Evolutionary conservation across 495 filamentous ascomycete species (phyloP).

Genomic region (Xylaria castorea): DNA sequence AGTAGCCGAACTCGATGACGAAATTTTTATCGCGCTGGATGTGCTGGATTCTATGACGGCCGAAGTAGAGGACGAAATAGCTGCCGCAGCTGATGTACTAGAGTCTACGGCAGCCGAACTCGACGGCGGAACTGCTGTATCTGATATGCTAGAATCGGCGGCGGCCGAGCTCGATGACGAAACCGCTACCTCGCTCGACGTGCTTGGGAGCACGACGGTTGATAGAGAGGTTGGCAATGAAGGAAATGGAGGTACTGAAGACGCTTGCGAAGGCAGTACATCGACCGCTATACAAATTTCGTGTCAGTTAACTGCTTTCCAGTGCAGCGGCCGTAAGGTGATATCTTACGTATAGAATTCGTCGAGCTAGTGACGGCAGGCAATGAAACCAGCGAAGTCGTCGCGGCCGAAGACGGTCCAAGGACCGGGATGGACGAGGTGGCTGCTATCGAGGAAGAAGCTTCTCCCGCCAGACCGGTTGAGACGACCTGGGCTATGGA

Average conservation of each 20-base stretch:
- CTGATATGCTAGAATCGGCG: neutral
- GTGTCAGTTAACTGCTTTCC: neutral
- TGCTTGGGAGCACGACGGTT: conserved; percentile 19
- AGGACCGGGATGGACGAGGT: conserved; percentile 11
- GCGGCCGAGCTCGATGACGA: neutral
- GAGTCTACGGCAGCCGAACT: neutral
- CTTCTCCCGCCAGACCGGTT: conserved; percentile 19
- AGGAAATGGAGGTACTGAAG: neutral
- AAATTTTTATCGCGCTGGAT: neutral
- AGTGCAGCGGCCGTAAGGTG: neutral
- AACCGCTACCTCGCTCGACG: conserved; percentile 2
- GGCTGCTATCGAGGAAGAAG: conserved; percentile 8
- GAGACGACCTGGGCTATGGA: conserved; percentile 33
- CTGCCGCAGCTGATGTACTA: neutral
- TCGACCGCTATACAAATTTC: neutral
- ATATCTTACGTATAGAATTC: conserved; percentile 4
- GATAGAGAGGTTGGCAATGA: conserved; percentile 14
- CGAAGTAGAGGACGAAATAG: neutral
- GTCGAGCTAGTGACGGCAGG: neutral
- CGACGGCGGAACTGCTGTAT: neutral
- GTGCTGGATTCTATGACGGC: neutral
- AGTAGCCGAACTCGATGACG: neutral
- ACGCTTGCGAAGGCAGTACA: neutral
- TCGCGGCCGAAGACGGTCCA: conserved; percentile 13
- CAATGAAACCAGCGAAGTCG: neutral